These are phyloP conservation scores for Syncephalastrum sp. DNA, from an alignment of 371 early-diverging fungal species.

Conservation along the genomic window DNA sequence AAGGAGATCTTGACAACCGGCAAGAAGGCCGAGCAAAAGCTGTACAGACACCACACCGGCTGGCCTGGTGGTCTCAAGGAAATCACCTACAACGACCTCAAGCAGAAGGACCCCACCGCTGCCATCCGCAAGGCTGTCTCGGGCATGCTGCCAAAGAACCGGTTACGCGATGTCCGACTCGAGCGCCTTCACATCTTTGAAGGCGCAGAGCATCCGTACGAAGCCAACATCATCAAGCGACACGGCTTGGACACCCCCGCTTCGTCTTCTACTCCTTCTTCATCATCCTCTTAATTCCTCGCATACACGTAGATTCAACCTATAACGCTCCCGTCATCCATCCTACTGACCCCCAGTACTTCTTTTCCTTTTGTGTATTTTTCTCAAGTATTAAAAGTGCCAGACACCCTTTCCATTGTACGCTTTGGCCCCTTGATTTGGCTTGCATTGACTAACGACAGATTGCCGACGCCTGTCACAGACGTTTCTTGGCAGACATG, in stretches of 20 bases:
- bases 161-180: conserved; percentile 78
- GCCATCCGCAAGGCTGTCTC: conserved; percentile 90
- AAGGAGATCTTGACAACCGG: conserved; percentile 82
- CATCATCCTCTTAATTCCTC: conserved; percentile 1
- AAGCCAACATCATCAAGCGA: conserved; percentile 80
- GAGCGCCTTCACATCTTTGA: conserved; percentile 85
- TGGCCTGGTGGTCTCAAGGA: conserved; percentile 92
- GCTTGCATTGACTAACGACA: no score
- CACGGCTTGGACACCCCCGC: conserved; percentile 60
- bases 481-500: no score
- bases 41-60: conserved; percentile 89
- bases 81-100: conserved; percentile 71
- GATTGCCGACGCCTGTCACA: no score
- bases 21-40: conserved; percentile 84
- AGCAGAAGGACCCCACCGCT: conserved; percentile 78
- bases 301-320: no score
- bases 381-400: no score
- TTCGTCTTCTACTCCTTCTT: neutral
- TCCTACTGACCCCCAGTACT: no score
- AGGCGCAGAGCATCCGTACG: conserved; percentile 90
- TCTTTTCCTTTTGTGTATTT: no score
- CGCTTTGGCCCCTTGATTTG: no score
- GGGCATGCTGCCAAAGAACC: conserved; percentile 96
- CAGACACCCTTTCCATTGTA: no score
- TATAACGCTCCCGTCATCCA: no score